Evolutionary conservation across 352 stramenopile genomes (phyloP), one percentile per base, ranked within the genome.

Genomic region (Blastocystis sp.): DNA sequence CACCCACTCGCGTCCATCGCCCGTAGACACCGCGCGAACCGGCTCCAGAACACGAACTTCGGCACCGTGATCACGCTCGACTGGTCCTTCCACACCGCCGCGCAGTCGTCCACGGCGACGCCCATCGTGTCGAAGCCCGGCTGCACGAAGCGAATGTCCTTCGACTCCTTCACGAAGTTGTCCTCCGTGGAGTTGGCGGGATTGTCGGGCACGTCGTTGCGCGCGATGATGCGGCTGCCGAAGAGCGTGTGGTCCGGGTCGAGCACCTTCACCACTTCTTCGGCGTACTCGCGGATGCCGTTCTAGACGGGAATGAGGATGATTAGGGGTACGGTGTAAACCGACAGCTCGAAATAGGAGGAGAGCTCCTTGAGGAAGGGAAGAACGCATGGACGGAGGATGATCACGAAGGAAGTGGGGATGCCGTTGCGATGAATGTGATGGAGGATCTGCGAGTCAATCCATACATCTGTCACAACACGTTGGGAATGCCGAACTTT

Each of bases 181-280:
- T 43, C 52, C 5, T 69, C 65, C 4, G 38, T 48, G 0, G 4
- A 34, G 11, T 23, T 66, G 21, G 56, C 60, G 28, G 17, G 9
- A 28, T 84, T 84, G 9, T 84, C 74, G 40, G 74, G 74, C 21
- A 84, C 60, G 41, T 84, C 74, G 28, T 84, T 64, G 34, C 74
- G 74, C 34, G 74, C 74, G n/a, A 84, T 84, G 23, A 84, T 41
- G 21, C 74, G 74, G 69, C 60, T 84, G 10, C 74, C 74, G 41
- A 84, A 84, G 1, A 84, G 53, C 34, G 21, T 21, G n/a, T 43
- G 48, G 17, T 66, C n/a, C 2, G 74, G 74, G 52, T 84, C 74
- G 21, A 84, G 65, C 14, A 67, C 52, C 28, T 56, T 23, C 9
- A 84, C 56, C 3, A 84, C 34, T 23, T 62, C 74, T 53, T 67